These are phyloP conservation scores for Sonneratia caseolaris DNA, from an alignment of 345 rosid species.

Conservation along the genomic window DNA sequence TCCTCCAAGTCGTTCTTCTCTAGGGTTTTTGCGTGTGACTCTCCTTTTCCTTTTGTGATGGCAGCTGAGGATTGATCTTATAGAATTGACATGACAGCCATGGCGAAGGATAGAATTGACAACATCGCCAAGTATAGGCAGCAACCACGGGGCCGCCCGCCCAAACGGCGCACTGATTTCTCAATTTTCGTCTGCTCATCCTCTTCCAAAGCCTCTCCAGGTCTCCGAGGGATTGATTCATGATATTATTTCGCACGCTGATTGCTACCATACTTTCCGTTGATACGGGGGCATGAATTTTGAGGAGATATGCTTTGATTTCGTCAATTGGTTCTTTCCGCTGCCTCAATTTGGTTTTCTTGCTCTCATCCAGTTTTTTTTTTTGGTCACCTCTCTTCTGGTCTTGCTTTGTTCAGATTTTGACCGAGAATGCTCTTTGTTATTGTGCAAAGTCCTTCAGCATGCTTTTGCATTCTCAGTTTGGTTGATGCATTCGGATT, in stretches of 20 bases:
- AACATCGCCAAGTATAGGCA: slow-evolving; percentile 13
- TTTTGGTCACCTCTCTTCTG: background rate
- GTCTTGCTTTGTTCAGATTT: background rate
- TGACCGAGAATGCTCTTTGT: background rate
- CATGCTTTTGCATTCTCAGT: background rate
- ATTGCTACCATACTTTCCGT: background rate
- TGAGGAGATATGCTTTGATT: background rate
- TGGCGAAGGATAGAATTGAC: slow-evolving; percentile 17
- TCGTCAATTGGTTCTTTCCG: background rate
- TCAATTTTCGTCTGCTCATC: slow-evolving; percentile 7
- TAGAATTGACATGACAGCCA: slow-evolving; percentile 3
- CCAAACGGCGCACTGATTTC: slow-evolving; percentile 28
- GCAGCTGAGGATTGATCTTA: background rate
- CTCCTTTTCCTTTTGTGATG: too few species aligned
- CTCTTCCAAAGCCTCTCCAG: slow-evolving; percentile 3
- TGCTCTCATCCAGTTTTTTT: background rate
- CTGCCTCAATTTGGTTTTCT: background rate
- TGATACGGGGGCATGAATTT: background rate
- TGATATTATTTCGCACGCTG: background rate
- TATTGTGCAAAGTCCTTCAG: background rate
- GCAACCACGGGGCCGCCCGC: slow-evolving; percentile 18
- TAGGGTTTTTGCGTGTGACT: slow-evolving; percentile 2
- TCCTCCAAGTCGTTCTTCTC: background rate
- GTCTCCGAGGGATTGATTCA: background rate
- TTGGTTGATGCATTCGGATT: background rate